phyloP scores from a whole-genome alignment of 179 eudicot genomes.

The Drosera spatulata region DNA sequence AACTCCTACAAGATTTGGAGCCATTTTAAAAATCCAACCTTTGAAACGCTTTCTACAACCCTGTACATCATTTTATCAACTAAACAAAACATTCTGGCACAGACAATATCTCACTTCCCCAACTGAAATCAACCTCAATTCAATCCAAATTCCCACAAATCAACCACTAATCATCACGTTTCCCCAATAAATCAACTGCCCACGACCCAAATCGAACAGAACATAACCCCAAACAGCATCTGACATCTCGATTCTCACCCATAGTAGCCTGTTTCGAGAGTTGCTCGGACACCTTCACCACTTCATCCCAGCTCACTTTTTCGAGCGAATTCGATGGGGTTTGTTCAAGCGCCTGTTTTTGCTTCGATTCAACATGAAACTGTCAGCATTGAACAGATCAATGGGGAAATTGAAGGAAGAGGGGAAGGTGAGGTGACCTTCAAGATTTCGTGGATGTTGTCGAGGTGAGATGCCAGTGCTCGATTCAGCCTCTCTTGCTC shows the following conservation, averaged over 20 bases:
- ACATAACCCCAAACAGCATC: no score
- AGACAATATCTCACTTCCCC: neutral
- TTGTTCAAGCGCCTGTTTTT: slow-evolving; percentile 47
- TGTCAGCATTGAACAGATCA: neutral
- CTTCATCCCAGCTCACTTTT: slow-evolving; percentile 72
- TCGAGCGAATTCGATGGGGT: slow-evolving; percentile 48
- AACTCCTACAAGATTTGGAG: neutral
- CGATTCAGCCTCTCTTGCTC: slow-evolving; percentile 45
- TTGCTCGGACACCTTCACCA: slow-evolving; percentile 59
- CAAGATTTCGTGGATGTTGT: slow-evolving; percentile 65
- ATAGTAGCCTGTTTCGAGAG: slow-evolving; percentile 80
- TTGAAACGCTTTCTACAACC: neutral
- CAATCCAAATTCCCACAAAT: neutral
- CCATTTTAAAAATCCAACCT: neutral
- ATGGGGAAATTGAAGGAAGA: neutral
- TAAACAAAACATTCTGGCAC: no score
- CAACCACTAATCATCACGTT: neutral
- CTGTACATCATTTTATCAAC: neutral
- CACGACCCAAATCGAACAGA: neutral
- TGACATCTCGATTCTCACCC: slow-evolving; percentile 20
- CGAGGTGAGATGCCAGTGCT: slow-evolving; percentile 41
- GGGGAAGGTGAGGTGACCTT: slow-evolving; percentile 22
- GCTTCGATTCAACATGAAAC: neutral
- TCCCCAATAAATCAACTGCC: no score
- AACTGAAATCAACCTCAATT: neutral